Evolutionary conservation across 2,329 filamentous ascomycete species (phyloP).

Genomic region (Sordariomycetes sp.): DNA sequence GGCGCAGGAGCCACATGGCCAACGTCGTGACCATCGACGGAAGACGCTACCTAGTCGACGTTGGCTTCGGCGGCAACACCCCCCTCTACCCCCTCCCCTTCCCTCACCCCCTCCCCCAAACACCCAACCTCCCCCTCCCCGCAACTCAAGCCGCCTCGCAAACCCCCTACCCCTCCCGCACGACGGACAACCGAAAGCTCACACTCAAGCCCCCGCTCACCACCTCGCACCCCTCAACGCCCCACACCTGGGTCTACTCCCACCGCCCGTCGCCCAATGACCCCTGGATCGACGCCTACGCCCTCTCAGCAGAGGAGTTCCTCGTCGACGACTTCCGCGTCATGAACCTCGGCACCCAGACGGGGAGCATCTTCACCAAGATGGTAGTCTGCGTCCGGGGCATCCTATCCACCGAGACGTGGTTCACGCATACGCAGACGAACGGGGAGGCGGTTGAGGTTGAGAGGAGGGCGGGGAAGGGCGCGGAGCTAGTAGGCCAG

Average conservation of each 20-base stretch:
- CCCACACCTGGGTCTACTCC: conserved; percentile 25
- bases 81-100: conserved; percentile 18
- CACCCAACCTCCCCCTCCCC: neutral
- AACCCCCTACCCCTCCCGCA: too few species aligned
- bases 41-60: conserved; percentile 37
- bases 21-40: conserved; percentile 40
- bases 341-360: conserved; percentile 27
- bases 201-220: neutral
- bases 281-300: conserved; percentile 32
- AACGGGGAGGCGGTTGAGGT: neutral
- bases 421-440: neutral
- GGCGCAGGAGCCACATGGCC: conserved; percentile 45
- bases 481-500: conserved; percentile 17
- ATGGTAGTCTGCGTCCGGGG: conserved; percentile 20
- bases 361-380: conserved; percentile 22
- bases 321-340: conserved; percentile 30
- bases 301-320: conserved; percentile 36
- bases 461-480: neutral
- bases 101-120: conserved; percentile 6
- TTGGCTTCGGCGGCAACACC: conserved; percentile 43
- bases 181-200: neutral
- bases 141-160: too few species aligned
- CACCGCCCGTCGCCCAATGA: conserved; percentile 13
- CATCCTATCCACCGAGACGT: conserved; percentile 10
- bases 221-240: conserved; percentile 6